phyloP scores from a whole-genome alignment of 257 asterid genomes.

The Solanum corneliomulleri region DNA sequence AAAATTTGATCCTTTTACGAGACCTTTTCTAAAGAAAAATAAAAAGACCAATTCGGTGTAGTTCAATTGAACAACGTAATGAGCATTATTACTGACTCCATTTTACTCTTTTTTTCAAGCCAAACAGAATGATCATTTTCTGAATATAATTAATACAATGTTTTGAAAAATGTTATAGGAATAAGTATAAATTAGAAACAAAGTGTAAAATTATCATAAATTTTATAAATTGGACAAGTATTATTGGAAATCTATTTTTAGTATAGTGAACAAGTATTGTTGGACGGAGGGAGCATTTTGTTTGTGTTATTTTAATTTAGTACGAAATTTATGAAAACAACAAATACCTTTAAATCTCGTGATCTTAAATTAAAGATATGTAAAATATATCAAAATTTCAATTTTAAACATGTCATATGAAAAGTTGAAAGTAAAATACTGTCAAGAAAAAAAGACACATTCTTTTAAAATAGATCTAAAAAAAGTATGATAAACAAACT shows the following conservation, averaged over 20 bases:
- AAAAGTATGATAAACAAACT: neutral
- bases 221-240: too few species aligned
- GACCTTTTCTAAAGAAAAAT: neutral
- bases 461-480: neutral
- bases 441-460: too few species aligned
- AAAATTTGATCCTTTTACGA: too few species aligned
- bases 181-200: too few species aligned
- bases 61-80: neutral
- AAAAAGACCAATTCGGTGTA: neutral
- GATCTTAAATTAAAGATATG: neutral
- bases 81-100: neutral
- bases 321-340: neutral
- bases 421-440: too few species aligned
- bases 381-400: neutral
- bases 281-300: neutral
- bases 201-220: too few species aligned
- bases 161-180: too few species aligned
- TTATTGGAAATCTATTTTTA: too few species aligned
- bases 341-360: neutral
- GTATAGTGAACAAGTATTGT: too few species aligned
- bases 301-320: neutral
- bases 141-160: too few species aligned
- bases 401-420: too few species aligned
- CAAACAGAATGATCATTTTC: too few species aligned
- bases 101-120: rapidly evolving